Evolutionary conservation across 768 basidiomycete species (phyloP).

Genomic region (Kwoniella sp.): DNA sequence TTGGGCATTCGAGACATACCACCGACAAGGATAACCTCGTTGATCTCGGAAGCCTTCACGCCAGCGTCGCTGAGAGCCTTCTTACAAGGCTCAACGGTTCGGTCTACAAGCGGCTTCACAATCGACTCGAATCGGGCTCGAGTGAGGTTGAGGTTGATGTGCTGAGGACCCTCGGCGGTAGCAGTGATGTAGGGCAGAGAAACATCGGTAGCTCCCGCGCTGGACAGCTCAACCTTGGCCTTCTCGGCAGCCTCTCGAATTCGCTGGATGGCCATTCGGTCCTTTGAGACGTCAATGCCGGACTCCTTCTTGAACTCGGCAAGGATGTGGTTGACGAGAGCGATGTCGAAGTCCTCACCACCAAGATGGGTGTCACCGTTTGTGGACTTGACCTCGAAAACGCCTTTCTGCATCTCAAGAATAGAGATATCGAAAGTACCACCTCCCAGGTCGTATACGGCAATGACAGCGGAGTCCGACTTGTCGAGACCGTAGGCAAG

Average conservation of each 20-base stretch:
- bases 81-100: constrained; percentile 92
- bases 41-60: constrained; percentile 84
- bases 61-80: constrained; percentile 93
- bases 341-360: constrained; percentile 93
- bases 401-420: constrained; percentile 98
- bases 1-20: constrained; percentile 98
- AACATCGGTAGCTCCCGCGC: constrained; percentile 90
- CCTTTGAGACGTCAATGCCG: constrained; percentile 72
- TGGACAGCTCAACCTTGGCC: constrained; percentile 97
- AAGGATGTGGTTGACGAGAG: constrained; percentile 78
- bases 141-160: constrained; percentile 86
- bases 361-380: constrained; percentile 99
- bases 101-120: constrained; percentile 73
- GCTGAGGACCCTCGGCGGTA: constrained; percentile 89
- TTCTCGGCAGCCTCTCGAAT: constrained; percentile 99
- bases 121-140: constrained; percentile 87
- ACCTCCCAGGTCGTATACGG: constrained; percentile 97
- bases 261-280: constrained; percentile 96
- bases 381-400: constrained; percentile 99
- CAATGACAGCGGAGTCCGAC: constrained; percentile 76
- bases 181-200: constrained; percentile 98
- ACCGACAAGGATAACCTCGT: constrained; percentile 97
- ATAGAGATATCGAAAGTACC: constrained; percentile 99
- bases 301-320: constrained; percentile 91
- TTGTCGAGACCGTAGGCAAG: constrained; percentile 96